Conservation (phyloP, 805 yeast species). For the Metschnikowia kofuensis region DNA sequence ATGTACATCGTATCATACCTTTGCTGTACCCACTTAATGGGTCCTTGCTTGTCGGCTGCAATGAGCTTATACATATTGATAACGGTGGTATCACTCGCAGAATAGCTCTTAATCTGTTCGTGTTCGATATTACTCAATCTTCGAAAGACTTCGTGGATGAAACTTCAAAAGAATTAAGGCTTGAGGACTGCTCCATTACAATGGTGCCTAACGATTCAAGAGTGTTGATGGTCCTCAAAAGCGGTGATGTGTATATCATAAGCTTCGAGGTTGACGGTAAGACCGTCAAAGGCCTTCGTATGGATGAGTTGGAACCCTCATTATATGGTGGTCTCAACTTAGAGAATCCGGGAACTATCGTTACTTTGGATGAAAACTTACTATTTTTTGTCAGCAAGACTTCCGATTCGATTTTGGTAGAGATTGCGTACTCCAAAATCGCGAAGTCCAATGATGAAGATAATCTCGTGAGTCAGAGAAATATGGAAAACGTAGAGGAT, state of each 20-base stretch:
- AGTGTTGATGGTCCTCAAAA: constrained; percentile 28
- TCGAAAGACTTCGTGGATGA: constrained; percentile 44
- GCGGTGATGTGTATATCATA: constrained; percentile 34
- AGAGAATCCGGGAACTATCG: constrained; percentile 39
- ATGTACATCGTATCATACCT: constrained; percentile 61
- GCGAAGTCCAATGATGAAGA: not conserved
- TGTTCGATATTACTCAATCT: constrained; percentile 35
- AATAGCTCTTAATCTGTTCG: constrained; percentile 58
- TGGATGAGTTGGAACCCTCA: constrained; percentile 29
- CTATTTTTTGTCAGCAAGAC: constrained; percentile 61
- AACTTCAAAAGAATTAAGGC: constrained; percentile 46
- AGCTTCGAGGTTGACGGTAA: constrained; percentile 43
- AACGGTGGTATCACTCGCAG: constrained; percentile 68
- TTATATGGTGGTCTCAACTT: constrained; percentile 32
- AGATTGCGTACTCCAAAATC: constrained; percentile 29
- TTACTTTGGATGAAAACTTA: constrained; percentile 39
- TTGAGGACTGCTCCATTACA: constrained; percentile 49
- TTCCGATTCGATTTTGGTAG: constrained; percentile 55
- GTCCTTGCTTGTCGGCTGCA: constrained; percentile 64
- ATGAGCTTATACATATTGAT: constrained; percentile 76
- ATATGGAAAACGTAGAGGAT: not conserved
- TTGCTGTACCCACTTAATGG: constrained; percentile 69
- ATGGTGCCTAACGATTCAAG: constrained; percentile 37
- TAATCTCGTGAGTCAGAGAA: too few relatives aligned
- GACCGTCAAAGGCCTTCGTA: constrained; percentile 32